These are phyloP conservation scores for Alectoria sarmentosa DNA, from an alignment of 495 filamentous ascomycete species.

Conservation along the genomic window DNA sequence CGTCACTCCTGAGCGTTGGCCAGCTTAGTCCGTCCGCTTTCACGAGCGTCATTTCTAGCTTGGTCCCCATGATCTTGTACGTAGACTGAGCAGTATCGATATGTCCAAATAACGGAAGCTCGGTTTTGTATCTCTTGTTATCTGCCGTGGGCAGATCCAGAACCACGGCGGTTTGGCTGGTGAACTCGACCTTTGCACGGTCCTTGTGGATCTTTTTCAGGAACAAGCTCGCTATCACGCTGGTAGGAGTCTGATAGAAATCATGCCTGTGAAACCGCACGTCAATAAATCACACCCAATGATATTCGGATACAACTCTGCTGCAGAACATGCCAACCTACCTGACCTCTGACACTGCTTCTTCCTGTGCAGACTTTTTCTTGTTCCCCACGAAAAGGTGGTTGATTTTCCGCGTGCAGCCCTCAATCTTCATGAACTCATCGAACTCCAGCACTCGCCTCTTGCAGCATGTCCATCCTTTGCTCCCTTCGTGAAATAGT, in stretches of 20 bases:
- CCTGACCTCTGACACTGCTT: constrained; percentile 62
- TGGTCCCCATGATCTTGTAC: constrained; percentile 89
- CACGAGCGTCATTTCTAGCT: constrained; percentile 76
- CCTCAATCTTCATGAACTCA: constrained; percentile 91
- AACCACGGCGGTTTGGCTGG: constrained; percentile 43
- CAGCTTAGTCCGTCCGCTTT: constrained; percentile 81
- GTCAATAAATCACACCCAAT: constrained; percentile 2
- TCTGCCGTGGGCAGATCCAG: constrained; percentile 82
- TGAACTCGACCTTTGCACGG: constrained; percentile 62
- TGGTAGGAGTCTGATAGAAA: constrained; percentile 85
- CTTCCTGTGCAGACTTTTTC: constrained; percentile 51
- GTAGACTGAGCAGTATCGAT: constrained; percentile 67
- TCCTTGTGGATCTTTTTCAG: constrained; percentile 94
- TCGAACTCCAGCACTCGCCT: constrained; percentile 92
- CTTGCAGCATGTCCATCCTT: constrained; percentile 97
- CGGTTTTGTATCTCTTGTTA: constrained; percentile 71
- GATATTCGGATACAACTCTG: neutral
- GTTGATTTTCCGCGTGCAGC: constrained; percentile 71
- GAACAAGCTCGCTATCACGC: constrained; percentile 87
- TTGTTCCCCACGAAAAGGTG: constrained; percentile 85
- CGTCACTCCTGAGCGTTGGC: constrained; percentile 84
- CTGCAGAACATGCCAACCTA: constrained; percentile 33
- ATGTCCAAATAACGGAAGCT: constrained; percentile 65
- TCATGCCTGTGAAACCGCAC: constrained; percentile 53
- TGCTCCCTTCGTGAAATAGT: constrained; percentile 95